Evolutionary conservation across 1,284 basidiomycete species (phyloP), one percentile per base, ranked within the genome.

Genomic region (Tylopilus orsonianus): DNA sequence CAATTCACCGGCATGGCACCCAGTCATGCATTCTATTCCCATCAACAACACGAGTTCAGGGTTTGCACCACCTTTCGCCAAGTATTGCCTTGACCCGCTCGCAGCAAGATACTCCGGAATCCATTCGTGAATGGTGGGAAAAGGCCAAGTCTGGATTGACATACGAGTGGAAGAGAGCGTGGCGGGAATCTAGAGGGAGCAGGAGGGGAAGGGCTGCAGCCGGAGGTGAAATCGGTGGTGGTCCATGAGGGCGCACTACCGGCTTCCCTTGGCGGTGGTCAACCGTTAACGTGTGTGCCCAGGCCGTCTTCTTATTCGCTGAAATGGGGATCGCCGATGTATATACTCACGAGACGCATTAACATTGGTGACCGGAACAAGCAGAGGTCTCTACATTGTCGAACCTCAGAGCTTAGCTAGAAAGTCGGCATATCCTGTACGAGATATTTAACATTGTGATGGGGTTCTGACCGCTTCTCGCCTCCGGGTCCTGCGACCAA

Each of bases 101-200:
- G 74, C 26, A 77, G 0, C 73, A 77, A 46, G 79, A 73, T 7
- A 78, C 82, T 26, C 78, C 82, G 24, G 79, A 80, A 55, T 54
- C 44, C 20, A 87, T 91, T 55, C 75, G 77, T 47, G 74, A 74
- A 58, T 69, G 76, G 36, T 94, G 91, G 91, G 85, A 91, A 61
- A 77, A 73, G 22, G 71, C 75, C 34, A 85, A 84, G 60, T 74
- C 75, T 1, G 82, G 85, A 46, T 68, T 93, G 63, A 93, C 91
- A 41, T 74, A 71, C 49, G 87, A 82, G 46, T 94, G 88, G 87
- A 93, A 92, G 71, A 79, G 81, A 58, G 70, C 86, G 32, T 81
- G 81, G 66, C 79, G 86, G 48, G 90, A 93, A 64, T 90, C 88
- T n/a, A 78, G 76, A 47, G 87, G 87, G 62, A 72, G 82, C 33